These are phyloP conservation scores for Pseudoscleropodium purum DNA, from an alignment of 225 moss, liverwort and hornwort genomes.

Conservation along the genomic window DNA sequence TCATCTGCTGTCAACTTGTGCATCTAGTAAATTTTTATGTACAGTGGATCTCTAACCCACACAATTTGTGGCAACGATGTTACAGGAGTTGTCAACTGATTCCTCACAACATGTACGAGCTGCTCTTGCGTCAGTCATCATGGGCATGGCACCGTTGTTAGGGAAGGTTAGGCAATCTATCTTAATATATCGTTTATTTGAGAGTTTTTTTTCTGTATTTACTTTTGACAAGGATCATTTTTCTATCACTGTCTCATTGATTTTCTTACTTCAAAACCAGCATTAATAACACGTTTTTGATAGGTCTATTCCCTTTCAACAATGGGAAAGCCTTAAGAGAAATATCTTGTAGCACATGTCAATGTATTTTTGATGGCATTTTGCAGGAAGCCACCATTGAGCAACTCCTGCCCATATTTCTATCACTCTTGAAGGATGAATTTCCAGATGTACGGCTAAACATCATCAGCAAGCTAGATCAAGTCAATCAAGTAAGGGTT, in stretches of 20 bases:
- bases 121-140: slow-evolving; percentile 90
- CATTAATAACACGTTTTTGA: background rate
- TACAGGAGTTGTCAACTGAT: slow-evolving; percentile 86
- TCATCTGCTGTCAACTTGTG: background rate
- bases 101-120: slow-evolving; percentile 97
- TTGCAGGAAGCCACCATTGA: slow-evolving; percentile 91
- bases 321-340: background rate
- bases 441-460: slow-evolving; percentile 94
- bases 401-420: slow-evolving; percentile 90
- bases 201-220: background rate
- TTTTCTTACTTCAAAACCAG: background rate
- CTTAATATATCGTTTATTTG: background rate
- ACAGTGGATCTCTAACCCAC: background rate
- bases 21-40: background rate
- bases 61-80: background rate
- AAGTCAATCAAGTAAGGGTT: slow-evolving; percentile 75
- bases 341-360: background rate
- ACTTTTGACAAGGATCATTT: background rate
- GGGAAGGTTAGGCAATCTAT: slow-evolving; percentile 50
- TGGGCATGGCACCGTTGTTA: slow-evolving; percentile 97
- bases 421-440: slow-evolving; percentile 88
- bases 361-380: background rate
- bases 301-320: background rate
- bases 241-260: background rate
- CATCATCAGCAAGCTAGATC: slow-evolving; percentile 96